Evolutionary conservation across 2,329 filamentous ascomycete genomes (phyloP).

Genomic region (Knoxdaviesia proteae): DNA sequence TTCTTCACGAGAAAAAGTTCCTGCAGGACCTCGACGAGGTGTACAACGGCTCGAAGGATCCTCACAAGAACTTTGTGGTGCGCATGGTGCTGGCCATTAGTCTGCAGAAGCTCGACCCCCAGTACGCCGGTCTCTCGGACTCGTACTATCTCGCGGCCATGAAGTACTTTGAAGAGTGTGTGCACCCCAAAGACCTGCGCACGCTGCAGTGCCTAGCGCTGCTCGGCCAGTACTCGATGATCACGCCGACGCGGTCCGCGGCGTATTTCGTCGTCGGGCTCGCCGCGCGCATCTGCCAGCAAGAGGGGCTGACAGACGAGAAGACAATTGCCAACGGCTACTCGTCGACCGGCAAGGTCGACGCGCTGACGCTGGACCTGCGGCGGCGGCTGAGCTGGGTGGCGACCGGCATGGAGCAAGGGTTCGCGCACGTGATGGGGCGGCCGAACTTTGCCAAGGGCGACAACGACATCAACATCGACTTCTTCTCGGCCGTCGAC

Average conservation of each 20-base stretch:
- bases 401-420: slow-evolving; percentile 71
- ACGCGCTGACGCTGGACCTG: slow-evolving; percentile 71
- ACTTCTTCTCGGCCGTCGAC: slow-evolving; percentile 63
- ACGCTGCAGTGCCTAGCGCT: slow-evolving; percentile 78
- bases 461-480: slow-evolving; percentile 66
- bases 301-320: slow-evolving; percentile 72
- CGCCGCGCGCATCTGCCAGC: slow-evolving; percentile 71
- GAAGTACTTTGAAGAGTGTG: slow-evolving; percentile 59
- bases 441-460: slow-evolving; percentile 69
- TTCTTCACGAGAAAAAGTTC: slow-evolving; percentile 67
- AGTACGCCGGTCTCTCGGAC: slow-evolving; percentile 84
- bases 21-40: slow-evolving; percentile 59
- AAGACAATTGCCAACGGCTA: slow-evolving; percentile 55
- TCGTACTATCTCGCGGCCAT: slow-evolving; percentile 87
- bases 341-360: slow-evolving; percentile 30
- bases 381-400: slow-evolving; percentile 76
- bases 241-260: slow-evolving; percentile 79
- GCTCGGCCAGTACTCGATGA: slow-evolving; percentile 74
- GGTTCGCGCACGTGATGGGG: slow-evolving; percentile 71
- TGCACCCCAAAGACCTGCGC: slow-evolving; percentile 73
- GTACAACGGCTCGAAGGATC: slow-evolving; percentile 52
- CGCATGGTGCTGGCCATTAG: slow-evolving; percentile 89
- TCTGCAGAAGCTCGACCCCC: slow-evolving; percentile 73
- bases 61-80: slow-evolving; percentile 72
- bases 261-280: slow-evolving; percentile 87